phyloP scores from a whole-genome alignment of 2,329 filamentous ascomycete genomes.

The Ophioceras dolichostomum region DNA sequence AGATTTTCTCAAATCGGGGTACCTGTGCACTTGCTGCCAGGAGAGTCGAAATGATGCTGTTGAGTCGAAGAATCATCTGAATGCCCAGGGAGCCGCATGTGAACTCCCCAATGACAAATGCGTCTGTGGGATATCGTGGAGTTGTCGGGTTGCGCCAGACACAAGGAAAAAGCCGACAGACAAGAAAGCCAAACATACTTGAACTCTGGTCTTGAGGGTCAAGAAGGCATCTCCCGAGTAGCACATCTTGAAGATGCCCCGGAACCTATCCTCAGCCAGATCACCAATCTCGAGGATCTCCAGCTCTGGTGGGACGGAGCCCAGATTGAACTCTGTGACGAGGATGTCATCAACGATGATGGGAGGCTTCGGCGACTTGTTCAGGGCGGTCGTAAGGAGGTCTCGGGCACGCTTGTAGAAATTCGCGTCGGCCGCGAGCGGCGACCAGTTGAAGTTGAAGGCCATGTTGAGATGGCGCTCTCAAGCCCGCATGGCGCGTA shows the following conservation, averaged over 20 bases:
- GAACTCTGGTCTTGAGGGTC: constrained; percentile 89
- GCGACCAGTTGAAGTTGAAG: constrained; percentile 99
- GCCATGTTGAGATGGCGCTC: constrained; percentile 60
- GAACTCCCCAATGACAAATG: too few species aligned
- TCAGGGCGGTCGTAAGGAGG: constrained; percentile 85
- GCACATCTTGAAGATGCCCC: constrained; percentile 99
- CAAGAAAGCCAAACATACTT: constrained; percentile 41
- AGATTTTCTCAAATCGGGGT: too few species aligned
- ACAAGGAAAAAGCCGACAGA: neutral
- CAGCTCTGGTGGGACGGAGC: constrained; percentile 84
- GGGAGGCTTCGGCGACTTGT: constrained; percentile 94
- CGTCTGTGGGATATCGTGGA: too few species aligned
- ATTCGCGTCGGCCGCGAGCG: constrained; percentile 84
- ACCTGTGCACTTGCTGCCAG: too few species aligned
- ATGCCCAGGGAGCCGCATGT: too few species aligned
- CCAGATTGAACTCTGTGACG: constrained; percentile 94
- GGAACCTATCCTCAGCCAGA: constrained; percentile 89
- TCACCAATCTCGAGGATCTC: constrained; percentile 98
- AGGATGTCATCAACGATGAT: constrained; percentile 99
- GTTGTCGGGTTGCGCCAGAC: too few species aligned
- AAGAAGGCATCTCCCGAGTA: constrained; percentile 92
- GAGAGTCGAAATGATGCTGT: too few species aligned
- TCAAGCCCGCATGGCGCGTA: constrained; percentile 9
- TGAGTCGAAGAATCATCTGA: too few species aligned
- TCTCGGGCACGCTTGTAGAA: constrained; percentile 87